Percentiles rank a stretch among this genome's conserved stretches.
Evolutionary conservation across 164 flowering plant genomes (phyloP).

Genomic region (Vitis labrusca): DNA sequence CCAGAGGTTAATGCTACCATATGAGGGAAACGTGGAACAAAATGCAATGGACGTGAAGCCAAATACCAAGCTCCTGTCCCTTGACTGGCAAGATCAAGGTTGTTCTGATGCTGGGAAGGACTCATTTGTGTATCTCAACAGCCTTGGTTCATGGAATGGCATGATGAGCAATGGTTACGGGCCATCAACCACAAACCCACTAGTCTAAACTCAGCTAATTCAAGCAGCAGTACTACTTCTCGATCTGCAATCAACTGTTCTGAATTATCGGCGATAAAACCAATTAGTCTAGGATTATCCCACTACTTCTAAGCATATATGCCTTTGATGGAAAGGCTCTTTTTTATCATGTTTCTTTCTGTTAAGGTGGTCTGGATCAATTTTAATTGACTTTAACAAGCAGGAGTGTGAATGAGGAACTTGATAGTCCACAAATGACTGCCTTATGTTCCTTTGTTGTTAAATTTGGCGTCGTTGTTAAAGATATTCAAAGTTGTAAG

Average conservation of each 20-base stretch:
- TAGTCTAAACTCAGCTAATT: slow-evolving; percentile 20
- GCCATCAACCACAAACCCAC: slow-evolving; percentile 48
- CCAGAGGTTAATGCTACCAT: slow-evolving; percentile 42
- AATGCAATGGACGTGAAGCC: slow-evolving; percentile 51
- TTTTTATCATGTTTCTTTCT: background rate
- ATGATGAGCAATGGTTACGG: slow-evolving; percentile 44
- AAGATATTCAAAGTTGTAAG: too few species aligned
- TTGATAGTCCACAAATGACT: slow-evolving; percentile 15
- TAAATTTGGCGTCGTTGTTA: background rate
- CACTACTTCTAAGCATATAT: background rate
- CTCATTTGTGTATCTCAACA: slow-evolving; percentile 33
- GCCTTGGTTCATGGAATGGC: slow-evolving; percentile 52
- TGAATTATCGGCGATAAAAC: background rate
- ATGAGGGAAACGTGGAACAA: slow-evolving; percentile 19
- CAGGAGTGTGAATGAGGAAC: slow-evolving; percentile 15
- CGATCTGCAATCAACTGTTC: background rate
- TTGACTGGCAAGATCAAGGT: slow-evolving; percentile 71
- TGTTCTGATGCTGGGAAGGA: slow-evolving; percentile 45
- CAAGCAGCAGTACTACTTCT: background rate
- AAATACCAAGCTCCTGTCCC: slow-evolving; percentile 48
- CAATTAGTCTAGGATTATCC: slow-evolving; percentile 8
- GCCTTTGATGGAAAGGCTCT: background rate
- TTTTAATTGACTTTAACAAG: background rate
- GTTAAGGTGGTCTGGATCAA: slow-evolving; percentile 2
- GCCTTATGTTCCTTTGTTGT: slow-evolving; percentile 7